Base-by-base conservation (phyloP, 352 stramenopile genomes). In the Globisporangium heterothallicum region DNA sequence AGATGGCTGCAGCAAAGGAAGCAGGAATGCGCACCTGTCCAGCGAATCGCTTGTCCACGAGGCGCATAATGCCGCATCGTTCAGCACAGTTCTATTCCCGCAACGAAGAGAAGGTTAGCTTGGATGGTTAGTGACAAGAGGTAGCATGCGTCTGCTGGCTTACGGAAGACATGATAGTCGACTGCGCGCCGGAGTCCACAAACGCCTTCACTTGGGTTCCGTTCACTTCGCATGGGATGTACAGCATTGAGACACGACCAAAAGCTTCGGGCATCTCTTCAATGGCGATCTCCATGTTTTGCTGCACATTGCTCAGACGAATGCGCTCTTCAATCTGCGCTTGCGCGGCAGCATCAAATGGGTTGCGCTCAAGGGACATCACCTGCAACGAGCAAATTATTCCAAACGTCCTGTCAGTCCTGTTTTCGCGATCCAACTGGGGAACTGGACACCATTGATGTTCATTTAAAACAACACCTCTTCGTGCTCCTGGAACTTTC, bases 111-210 rank as follows among this genome's bases (percentile, higher is more conserved):
- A 58, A 40, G n/a, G n/a, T n/a, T n/a, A n/a, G n/a, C n/a, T n/a
- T n/a, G n/a, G n/a, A n/a, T n/a, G n/a, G n/a, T n/a, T n/a, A n/a
- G n/a, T n/a, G n/a, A n/a, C n/a, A n/a, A n/a, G n/a, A n/a, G n/a
- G n/a, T n/a, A n/a, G n/a, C n/a, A n/a, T n/a, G n/a, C n/a, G n/a
- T n/a, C n/a, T n/a, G n/a, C n/a, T n/a, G n/a, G n/a, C 61, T 43
- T 64, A 93, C 84, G 49, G 79, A 91, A 6, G 85, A 96, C 86
- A 97, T 97, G 67, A 97, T 96, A 14, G 87, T 96, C 18, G 76
- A 94, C 58, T 97, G 88, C 9, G 88, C 88, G 24, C 88, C 88
- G 0, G 82, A 94, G 53, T 97, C 88, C 12, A 97, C 84, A 45
- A 96, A 97, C n/a, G 86, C 81, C 56, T 96, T 96, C 13, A 96